Evolutionary conservation across 1,284 basidiomycete genomes (phyloP), one percentile per base, ranked within the genome.

Genomic region (Sporisorium sorghi): DNA sequence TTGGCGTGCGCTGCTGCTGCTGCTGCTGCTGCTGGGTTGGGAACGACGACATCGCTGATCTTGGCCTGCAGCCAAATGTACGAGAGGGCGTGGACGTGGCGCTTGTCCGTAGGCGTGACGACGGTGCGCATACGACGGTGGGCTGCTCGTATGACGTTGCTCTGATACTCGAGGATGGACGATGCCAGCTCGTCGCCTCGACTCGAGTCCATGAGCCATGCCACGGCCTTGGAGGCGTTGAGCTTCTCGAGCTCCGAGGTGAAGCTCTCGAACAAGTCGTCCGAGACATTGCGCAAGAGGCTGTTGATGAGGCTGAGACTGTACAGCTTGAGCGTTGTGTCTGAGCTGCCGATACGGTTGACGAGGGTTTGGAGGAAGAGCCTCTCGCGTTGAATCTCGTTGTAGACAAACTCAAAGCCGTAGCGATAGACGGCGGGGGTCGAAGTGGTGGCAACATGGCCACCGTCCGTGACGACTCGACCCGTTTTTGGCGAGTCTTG

Each of bases 111-210:
- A 9, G 79, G 80, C 0, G 77, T 78, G 32, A 97, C 91, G 2
- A 89, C 86, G 0, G 90, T 91, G 8, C 88, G 90, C 85, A 95
- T 93, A 83, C 91, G 91, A 53, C 90, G 89, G 79, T 93, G 91
- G 2, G 91, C 90, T 17, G 94, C 89, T 28, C 92, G 89, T 57
- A 93, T 88, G 78, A 94, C 90, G 84, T 93, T 93, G 42, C 91
- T 90, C 87, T 97, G 94, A 85, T 96, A 97, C 78, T 95, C 92
- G 60, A 96, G 88, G 56, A 97, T 93, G 68, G 91, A 92, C 0
- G 91, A 93, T 4, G 91, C 90, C 48, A 93, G 87, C 82, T 95
- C 93, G 75, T 95, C 93, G 44, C 91, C 90, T 24, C 91, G 91
- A 80, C 92, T 92, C 17, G 91, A 88, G 15, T 92, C 91, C 90